Evolutionary conservation across 2,329 filamentous ascomycete genomes (phyloP).

Genomic region (Diplodia mutila): DNA sequence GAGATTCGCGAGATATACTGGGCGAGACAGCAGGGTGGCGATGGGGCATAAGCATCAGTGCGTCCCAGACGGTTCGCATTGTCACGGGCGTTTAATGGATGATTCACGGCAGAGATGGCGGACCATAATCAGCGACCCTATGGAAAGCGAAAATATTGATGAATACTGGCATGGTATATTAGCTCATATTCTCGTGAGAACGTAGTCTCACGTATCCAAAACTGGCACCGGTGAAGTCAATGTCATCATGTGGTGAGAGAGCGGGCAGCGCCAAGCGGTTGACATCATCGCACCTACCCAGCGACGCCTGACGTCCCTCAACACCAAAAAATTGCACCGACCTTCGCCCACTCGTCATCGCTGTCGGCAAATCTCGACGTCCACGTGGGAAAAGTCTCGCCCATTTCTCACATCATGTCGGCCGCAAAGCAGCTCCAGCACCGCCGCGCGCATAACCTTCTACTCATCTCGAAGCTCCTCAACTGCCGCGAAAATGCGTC

Average conservation of each 20-base stretch:
- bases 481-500: slow-evolving; percentile 74
- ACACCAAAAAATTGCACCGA: slow-evolving; percentile 19
- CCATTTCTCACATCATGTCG: slow-evolving; percentile 27
- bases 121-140: background rate
- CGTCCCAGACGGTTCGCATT: background rate
- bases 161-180: background rate
- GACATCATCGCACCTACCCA: slow-evolving; percentile 12
- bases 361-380: background rate
- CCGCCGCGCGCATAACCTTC: slow-evolving; percentile 79
- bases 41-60: background rate
- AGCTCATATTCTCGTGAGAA: background rate
- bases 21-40: background rate
- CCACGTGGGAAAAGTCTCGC: slow-evolving; percentile 4
- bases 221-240: too few relatives aligned
- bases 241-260: too few relatives aligned
- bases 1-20: slow-evolving; percentile 28
- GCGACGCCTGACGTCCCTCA: background rate
- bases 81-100: background rate
- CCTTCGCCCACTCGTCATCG: background rate
- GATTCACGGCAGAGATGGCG: background rate
- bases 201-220: too few relatives aligned
- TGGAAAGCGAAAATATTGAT: background rate
- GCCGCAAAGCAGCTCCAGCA: slow-evolving; percentile 50
- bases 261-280: background rate
- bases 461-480: slow-evolving; percentile 81